A percentile compares a stretch with the other conserved stretches of the same genome.
These are phyloP conservation scores for Tuber indicum DNA, from an alignment of 495 filamentous ascomycete species.

Conservation along the genomic window DNA sequence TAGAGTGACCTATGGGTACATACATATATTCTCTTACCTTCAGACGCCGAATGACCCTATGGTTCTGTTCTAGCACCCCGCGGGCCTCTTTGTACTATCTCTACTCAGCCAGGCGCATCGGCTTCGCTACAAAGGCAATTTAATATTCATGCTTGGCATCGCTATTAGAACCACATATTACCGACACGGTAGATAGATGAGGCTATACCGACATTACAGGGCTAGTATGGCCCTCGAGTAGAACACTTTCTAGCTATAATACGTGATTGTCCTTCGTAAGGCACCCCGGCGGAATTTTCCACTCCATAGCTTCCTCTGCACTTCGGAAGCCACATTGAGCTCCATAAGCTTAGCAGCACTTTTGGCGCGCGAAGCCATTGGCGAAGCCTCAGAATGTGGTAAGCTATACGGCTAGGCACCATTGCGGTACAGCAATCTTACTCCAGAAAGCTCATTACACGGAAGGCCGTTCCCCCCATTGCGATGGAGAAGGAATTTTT, in stretches of 20 bases:
- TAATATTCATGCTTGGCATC: neutral
- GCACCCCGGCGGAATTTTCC: neutral
- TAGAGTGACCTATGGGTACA: neutral
- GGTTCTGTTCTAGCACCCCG: neutral
- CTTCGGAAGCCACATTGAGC: neutral
- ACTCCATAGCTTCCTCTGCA: neutral
- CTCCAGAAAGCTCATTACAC: neutral
- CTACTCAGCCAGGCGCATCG: neutral
- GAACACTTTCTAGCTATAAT: neutral
- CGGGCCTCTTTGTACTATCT: neutral
- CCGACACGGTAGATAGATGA: neutral
- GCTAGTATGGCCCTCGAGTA: neutral
- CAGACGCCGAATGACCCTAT: neutral
- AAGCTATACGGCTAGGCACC: neutral
- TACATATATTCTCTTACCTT: neutral
- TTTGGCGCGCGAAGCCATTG: neutral
- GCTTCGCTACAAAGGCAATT: neutral
- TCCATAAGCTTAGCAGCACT: neutral
- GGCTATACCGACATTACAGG: neutral
- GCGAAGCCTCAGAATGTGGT: neutral
- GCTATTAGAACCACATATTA: neutral
- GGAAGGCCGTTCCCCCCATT: neutral
- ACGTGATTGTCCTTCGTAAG: neutral
- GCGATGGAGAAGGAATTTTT: neutral
- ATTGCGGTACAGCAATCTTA: neutral